Evolutionary conservation across 352 stramenopile genomes (phyloP), one percentile per base, ranked within the genome.

Genomic region (Phytopythium cucurbitacearum): DNA sequence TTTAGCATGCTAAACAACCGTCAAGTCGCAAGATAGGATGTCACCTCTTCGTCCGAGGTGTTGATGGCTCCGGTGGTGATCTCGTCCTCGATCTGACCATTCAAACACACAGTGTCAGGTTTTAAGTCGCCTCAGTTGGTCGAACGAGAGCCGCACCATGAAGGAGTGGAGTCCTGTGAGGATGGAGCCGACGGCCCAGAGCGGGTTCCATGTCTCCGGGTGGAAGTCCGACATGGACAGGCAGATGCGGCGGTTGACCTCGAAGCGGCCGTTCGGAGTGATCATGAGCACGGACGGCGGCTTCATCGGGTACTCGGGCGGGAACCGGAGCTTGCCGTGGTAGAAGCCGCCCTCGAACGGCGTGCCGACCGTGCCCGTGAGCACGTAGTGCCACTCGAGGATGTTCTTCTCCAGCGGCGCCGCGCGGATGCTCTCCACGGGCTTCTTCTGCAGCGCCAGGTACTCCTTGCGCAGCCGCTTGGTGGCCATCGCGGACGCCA

Each of bases 141-240:
- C 34, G 33, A 57, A 8, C 11, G 8, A 34, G 3, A 5, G 33
- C 44, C 68, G 59, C 38, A 87, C 79, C 89, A 97, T 97, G 76
- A 98, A 98, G 8, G 89, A 98, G 62, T 97, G 96, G 13, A 98
- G 68, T 3, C 94, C 95, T 35, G 85, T 97, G 51, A 98, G 75
- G 65, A 98, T 98, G 28, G 92, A 97, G 43, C 74, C 82, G 32
- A 98, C 89, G n/a, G 77, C 87, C 94, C 94, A 98, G 64, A 97
- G 91, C 34, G 95, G 95, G 73, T 98, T 98, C 95, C 95, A 98
- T 4, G 82, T 95, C 71, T 98, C 91, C 5, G 91, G 91, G 62
- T 98, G 93, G 62, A 96, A 98, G 71, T 98, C 94, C 45, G 84
- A 96, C 92, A 98, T 98, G 53, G 73, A 94, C 13, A 98, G 61